Evolutionary conservation across 225 moss, liverwort and hornwort species (phyloP).

Genomic region (Marchantia paleacea): DNA sequence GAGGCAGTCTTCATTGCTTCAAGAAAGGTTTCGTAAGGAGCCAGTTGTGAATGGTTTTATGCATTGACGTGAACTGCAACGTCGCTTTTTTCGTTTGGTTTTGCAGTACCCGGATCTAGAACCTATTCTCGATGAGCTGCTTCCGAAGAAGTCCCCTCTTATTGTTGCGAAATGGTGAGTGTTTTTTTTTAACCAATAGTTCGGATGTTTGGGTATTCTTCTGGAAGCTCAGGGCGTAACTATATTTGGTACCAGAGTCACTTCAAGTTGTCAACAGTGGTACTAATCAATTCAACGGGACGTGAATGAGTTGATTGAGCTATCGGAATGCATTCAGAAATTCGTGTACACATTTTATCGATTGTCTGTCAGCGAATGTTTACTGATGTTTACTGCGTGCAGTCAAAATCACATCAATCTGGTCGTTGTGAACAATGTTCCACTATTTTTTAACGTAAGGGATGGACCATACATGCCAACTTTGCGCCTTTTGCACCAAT

Average conservation of each 20-base stretch:
- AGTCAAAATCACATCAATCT: slow-evolving; percentile 99
- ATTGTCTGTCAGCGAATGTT: neutral
- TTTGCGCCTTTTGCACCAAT: slow-evolving; percentile 88
- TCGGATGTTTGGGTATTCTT: no score
- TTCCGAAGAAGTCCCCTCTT: slow-evolving; percentile 85
- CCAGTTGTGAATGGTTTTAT: neutral
- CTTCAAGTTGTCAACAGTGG: no score
- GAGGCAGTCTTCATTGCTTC: neutral
- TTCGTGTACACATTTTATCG: no score
- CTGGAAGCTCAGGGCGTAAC: no score
- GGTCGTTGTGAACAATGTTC: slow-evolving; percentile 92
- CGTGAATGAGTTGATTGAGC: no score
- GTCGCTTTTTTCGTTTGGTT: neutral
- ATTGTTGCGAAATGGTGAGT: slow-evolving; percentile 96
- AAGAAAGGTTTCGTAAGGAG: neutral
- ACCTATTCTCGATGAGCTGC: slow-evolving; percentile 84
- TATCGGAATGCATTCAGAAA: no score
- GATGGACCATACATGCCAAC: slow-evolving; percentile 99
- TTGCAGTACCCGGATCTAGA: slow-evolving; percentile 92
- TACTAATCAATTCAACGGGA: no score
- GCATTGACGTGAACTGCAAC: neutral
- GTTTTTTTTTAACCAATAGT: neutral
- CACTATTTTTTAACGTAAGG: slow-evolving; percentile 96
- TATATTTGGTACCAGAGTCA: no score
- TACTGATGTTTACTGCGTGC: slow-evolving; percentile 4